phyloP scores from a whole-genome alignment of 345 rosid species.

The Boechera stricta region DNA sequence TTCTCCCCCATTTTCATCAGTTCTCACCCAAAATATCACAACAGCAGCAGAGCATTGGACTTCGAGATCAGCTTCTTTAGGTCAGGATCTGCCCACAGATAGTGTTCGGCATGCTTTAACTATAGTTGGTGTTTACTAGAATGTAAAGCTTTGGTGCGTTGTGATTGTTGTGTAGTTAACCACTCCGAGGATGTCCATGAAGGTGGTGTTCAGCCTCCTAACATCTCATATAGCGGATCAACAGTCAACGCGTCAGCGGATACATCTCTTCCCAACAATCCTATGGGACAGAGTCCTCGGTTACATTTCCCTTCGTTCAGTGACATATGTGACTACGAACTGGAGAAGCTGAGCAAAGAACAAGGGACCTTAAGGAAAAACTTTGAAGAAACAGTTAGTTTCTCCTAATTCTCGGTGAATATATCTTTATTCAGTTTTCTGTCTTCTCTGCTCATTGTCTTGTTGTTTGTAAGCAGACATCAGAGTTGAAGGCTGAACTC shows the following conservation, averaged over 20 bases:
- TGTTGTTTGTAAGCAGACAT: conserved; percentile 26
- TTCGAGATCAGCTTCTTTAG: conserved; percentile 20
- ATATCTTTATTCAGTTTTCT: not conserved
- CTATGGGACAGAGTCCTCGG: conserved; percentile 17
- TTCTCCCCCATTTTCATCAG: conserved; percentile 1
- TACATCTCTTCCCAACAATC: conserved; percentile 23
- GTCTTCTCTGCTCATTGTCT: conserved; percentile 25
- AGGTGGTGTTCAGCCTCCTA: conserved; percentile 34
- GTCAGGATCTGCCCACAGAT: not conserved
- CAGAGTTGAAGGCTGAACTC: conserved; percentile 25
- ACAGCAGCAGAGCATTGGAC: conserved; percentile 21
- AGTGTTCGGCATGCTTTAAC: not conserved
- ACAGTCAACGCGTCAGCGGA: not conserved
- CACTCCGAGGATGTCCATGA: not conserved
- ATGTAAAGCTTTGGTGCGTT: not conserved
- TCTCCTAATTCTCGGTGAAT: not conserved
- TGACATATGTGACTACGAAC: conserved; percentile 26
- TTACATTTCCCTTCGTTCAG: not conserved
- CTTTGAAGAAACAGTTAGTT: conserved; percentile 30
- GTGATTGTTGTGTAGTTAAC: conserved; percentile 9
- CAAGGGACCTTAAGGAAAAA: not conserved
- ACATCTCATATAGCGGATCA: conserved; percentile 10
- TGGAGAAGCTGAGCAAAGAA: conserved; percentile 35
- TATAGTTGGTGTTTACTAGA: conserved; percentile 7
- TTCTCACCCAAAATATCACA: not conserved